phyloP scores from a whole-genome alignment of 805 yeast species.

The Tetrapisispora taiwanensis region DNA sequence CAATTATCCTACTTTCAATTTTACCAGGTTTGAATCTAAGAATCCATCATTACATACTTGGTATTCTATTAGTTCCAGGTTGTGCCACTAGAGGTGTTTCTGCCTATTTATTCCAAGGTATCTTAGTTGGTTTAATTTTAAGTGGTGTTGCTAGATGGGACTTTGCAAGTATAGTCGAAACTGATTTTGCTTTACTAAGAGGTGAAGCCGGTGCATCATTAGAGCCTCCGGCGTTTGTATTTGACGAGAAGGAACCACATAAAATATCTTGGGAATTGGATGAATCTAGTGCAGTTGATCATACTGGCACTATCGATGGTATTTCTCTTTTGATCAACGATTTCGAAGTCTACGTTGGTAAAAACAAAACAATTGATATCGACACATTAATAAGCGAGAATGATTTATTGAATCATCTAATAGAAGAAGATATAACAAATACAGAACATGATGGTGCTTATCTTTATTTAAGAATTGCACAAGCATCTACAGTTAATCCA shows the following conservation, averaged over 20 bases:
- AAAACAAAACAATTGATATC: conserved; percentile 36
- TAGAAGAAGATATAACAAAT: conserved; percentile 17
- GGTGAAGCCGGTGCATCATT: conserved; percentile 55
- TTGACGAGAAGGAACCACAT: conserved; percentile 12
- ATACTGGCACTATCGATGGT: conserved; percentile 33
- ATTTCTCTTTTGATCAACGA: conserved; percentile 69
- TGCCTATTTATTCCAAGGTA: conserved; percentile 73
- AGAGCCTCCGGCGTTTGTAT: conserved; percentile 40
- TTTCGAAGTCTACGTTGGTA: conserved; percentile 61
- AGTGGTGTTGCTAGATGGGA: conserved; percentile 93
- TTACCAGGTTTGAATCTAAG: conserved; percentile 66
- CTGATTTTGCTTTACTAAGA: conserved; percentile 53
- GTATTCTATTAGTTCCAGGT: conserved; percentile 70
- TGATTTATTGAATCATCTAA: conserved; percentile 26
- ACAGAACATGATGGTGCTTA: conserved; percentile 8
- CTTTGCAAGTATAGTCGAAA: conserved; percentile 78
- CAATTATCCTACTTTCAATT: conserved; percentile 35
- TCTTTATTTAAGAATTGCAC: conserved; percentile 49
- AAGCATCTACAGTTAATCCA: conserved; percentile 33
- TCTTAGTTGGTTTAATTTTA: conserved; percentile 66
- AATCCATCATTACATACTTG: conserved; percentile 74
- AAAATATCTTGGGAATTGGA: conserved; percentile 23
- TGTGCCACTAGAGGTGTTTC: conserved; percentile 64
- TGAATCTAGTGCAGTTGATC: conserved; percentile 10
- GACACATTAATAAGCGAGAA: conserved; percentile 28